These are phyloP conservation scores for Chaetoscypha palmicola DNA, from an alignment of 2,329 filamentous ascomycete species.

Conservation along the genomic window DNA sequence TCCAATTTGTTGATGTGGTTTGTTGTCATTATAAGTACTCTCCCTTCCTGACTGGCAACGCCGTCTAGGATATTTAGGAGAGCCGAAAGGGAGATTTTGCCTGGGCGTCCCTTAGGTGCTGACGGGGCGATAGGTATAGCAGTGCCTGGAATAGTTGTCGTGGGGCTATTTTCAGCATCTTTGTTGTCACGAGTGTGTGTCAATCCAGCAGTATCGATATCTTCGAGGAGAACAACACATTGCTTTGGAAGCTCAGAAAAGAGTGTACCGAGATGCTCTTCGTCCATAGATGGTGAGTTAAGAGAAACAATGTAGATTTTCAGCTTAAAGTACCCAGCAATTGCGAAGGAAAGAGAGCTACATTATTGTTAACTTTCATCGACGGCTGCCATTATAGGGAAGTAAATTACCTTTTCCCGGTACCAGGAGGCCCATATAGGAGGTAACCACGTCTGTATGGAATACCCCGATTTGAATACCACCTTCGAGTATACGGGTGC, in stretches of 20 bases:
- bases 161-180: conserved; percentile 8
- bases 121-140: conserved; percentile 5
- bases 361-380: too few species aligned
- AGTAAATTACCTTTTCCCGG: too few species aligned
- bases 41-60: conserved; percentile 58
- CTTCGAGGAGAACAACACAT: conserved; percentile 68
- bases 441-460: conserved; percentile 81
- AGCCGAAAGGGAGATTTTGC: conserved; percentile 50
- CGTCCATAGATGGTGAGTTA: conserved; percentile 53
- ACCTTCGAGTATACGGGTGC: conserved; percentile 56
- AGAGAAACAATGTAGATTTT: conserved; percentile 67
- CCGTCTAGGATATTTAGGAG: conserved; percentile 64
- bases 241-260: conserved; percentile 61
- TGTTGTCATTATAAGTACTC: conserved; percentile 65
- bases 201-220: conserved; percentile 67
- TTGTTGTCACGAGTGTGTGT: conserved; percentile 39
- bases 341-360: conserved; percentile 61
- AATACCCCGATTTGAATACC: conserved; percentile 79
- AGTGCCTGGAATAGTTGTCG: conserved; percentile 8
- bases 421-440: conserved; percentile 72
- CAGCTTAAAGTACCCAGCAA: conserved; percentile 64
- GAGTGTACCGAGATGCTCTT: conserved; percentile 56
- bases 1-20: conserved; percentile 58
- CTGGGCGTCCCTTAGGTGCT: conserved; percentile 4
- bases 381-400: too few species aligned